phyloP scores from a whole-genome alignment of 164 flowering plant genomes.

The Piper betle region DNA sequence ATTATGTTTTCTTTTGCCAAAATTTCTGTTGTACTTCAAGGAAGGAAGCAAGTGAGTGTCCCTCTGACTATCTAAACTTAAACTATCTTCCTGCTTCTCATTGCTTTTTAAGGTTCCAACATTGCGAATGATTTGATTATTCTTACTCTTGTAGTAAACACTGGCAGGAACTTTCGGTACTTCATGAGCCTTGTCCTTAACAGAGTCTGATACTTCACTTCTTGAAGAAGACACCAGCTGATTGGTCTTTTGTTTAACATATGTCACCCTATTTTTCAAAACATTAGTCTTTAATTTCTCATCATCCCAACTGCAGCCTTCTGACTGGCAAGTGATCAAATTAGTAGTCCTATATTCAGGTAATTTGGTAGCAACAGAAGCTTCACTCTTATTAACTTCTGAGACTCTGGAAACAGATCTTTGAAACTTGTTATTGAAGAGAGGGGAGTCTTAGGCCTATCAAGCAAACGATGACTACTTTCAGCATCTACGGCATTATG shows the following conservation, averaged over 20 bases:
- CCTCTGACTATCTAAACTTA: slow-evolving; percentile 15
- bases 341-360: not conserved
- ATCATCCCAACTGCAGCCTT: not conserved
- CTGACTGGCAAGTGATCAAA: not conserved
- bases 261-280: slow-evolving; percentile 21
- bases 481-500: not conserved
- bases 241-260: slow-evolving; percentile 56
- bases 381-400: not conserved
- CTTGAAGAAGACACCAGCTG: slow-evolving; percentile 58
- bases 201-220: slow-evolving; percentile 7
- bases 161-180: slow-evolving; percentile 14
- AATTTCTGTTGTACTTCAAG: not conserved
- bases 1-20: not conserved
- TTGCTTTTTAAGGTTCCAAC: slow-evolving; percentile 24
- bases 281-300: slow-evolving; percentile 13
- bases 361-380: not conserved
- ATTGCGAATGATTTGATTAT: slow-evolving; percentile 66
- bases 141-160: slow-evolving; percentile 59
- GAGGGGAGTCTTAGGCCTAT: slow-evolving; percentile 2
- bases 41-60: slow-evolving; percentile 9
- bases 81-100: slow-evolving; percentile 15
- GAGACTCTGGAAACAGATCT: not conserved
- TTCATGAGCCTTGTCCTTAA: slow-evolving; percentile 20
- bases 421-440: not conserved
- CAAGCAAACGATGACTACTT: not conserved